Percentiles rank a stretch among this genome's conserved stretches.
Conservation (phyloP, 2,329 filamentous ascomycete genomes). For the Scleromitrula shiraiana region DNA sequence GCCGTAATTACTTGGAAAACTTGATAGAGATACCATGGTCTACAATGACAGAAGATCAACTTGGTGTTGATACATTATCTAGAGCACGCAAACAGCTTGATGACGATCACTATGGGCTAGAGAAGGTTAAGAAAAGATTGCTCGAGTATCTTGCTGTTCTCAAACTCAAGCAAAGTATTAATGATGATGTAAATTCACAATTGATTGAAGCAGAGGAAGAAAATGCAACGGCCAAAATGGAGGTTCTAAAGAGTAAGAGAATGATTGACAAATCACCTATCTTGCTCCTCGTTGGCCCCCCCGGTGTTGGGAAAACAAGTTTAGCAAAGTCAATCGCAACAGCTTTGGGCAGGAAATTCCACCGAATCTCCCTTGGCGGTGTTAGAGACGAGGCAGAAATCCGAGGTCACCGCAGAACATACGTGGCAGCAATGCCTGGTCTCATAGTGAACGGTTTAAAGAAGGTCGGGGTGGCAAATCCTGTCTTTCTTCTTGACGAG, state of each 20-base stretch:
- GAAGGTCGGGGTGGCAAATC: slow-evolving; percentile 92
- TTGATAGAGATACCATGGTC: slow-evolving; percentile 92
- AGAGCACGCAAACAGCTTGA: slow-evolving; percentile 84
- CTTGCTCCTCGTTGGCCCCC: slow-evolving; percentile 83
- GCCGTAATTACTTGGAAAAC: slow-evolving; percentile 88
- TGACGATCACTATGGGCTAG: slow-evolving; percentile 90
- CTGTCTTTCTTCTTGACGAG: slow-evolving; percentile 91
- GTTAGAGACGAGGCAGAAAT: slow-evolving; percentile 97
- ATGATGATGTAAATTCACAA: slow-evolving; percentile 72
- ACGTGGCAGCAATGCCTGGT: slow-evolving; percentile 98
- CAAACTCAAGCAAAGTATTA: slow-evolving; percentile 85
- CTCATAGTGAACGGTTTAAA: slow-evolving; percentile 87
- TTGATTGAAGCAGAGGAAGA: slow-evolving; percentile 61
- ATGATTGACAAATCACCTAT: slow-evolving; percentile 96
- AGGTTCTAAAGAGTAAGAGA: slow-evolving; percentile 70
- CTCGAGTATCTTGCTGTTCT: slow-evolving; percentile 96
- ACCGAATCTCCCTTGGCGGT: slow-evolving; percentile 91
- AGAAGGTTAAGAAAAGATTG: slow-evolving; percentile 94
- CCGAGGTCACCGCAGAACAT: slow-evolving; percentile 85
- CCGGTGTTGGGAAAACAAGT: slow-evolving; percentile 93
- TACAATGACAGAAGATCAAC: slow-evolving; percentile 72
- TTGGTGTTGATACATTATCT: slow-evolving; percentile 71
- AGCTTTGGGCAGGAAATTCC: slow-evolving; percentile 88
- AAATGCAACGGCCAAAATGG: slow-evolving; percentile 48
- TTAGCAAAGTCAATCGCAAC: slow-evolving; percentile 88